Evolutionary conservation across 306 rosid genomes (phyloP).

Genomic region (Quercus cerris): DNA sequence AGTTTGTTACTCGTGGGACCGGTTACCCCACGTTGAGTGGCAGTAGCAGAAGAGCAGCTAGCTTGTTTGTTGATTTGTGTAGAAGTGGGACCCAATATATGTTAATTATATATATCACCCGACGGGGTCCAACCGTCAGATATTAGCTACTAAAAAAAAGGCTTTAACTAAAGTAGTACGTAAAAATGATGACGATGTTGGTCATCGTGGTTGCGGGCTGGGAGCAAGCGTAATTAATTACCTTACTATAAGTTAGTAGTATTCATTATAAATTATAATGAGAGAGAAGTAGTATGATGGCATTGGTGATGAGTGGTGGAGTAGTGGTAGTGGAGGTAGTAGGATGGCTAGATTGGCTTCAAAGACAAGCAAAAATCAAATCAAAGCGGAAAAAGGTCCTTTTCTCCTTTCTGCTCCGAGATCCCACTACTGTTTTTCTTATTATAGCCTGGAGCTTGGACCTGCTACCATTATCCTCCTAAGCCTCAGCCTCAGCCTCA

Average conservation of each 20-base stretch:
- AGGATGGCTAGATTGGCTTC: constrained; percentile 40
- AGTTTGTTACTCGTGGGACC: too few relatives aligned
- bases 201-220: background rate
- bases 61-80: background rate
- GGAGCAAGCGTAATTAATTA: too few relatives aligned
- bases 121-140: background rate
- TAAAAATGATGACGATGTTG: background rate
- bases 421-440: background rate
- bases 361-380: constrained; percentile 49
- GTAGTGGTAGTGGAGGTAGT: background rate
- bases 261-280: background rate
- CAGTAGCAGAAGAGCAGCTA: too few relatives aligned
- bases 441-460: background rate
- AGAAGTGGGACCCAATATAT: background rate
- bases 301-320: background rate
- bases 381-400: constrained; percentile 9
- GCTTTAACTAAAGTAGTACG: background rate
- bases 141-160: too few relatives aligned
- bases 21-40: too few relatives aligned
- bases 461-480: constrained; percentile 6
- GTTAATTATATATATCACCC: background rate
- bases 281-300: constrained; percentile 19
- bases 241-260: too few relatives aligned
- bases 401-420: constrained; percentile 2
- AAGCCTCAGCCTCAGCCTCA: background rate